Base-by-base conservation (phyloP, 2,329 filamentous ascomycete genomes). In the Cercospora zeae-maydis region DNA sequence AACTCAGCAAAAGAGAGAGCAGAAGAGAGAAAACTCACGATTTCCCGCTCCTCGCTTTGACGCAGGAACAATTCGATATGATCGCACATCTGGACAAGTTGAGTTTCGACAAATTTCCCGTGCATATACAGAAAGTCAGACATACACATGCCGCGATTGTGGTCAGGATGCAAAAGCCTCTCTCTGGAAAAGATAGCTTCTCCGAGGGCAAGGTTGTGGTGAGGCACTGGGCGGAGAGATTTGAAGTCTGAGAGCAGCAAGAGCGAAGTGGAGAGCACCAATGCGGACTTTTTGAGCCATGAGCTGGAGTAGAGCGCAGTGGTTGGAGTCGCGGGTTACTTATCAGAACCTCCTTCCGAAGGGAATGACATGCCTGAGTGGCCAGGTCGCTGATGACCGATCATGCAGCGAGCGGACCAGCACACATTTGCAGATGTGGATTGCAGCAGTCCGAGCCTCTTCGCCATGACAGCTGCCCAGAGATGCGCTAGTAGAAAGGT, bases 81-180 rank as follows among this genome's bases (percentile, higher is more conserved):
- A 90, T 96, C 65, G 83, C 89, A 31, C 85, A 86, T 9, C 80
- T 98, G 54, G 87, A 98, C 67, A 75, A 79, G 4, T 78, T 87
- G 0, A 84, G 84, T 2, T 83, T 85, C 72, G 80, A 77, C 47
- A 87, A 86, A 69, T 85, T 82, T 67, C 82, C 83, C 0, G 84
- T 93, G 3, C 88, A 89, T 77, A 93, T 95, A 39, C 88, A 89
- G 67, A 89, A 92, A 5, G 83, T 86, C 59, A 79, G 82, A n/a
- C 91, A 96, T 74, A 91, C 86, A 63, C 93, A 98, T 76, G 93
- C 93, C 0, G 93, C 93, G 2, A 96, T 98, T 53, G 91, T 98
- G 66, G 87, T 96, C 36, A 84, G 93, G 37, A 85, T 81, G 65
- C 85, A 89, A 39, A 54, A 54, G 56, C 56, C 56, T 4, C 56